Evolutionary conservation across 768 basidiomycete species (phyloP).

Genomic region (Lactarius deliciosus): DNA sequence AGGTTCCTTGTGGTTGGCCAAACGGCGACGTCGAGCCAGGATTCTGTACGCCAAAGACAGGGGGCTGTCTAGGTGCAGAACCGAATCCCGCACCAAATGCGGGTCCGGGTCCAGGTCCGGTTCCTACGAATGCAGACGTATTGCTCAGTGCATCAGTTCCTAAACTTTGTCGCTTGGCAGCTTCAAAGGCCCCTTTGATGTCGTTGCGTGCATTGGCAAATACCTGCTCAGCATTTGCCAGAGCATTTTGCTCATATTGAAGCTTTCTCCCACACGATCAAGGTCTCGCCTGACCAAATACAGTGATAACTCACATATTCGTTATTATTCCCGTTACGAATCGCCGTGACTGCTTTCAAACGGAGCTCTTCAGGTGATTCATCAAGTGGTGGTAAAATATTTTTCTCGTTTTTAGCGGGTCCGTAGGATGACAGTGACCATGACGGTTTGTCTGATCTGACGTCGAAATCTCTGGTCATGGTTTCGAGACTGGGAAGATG

Average conservation of each 20-base stretch:
- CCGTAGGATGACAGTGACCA: constrained; percentile 83
- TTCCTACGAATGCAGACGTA: constrained; percentile 11
- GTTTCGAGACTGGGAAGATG: constrained; percentile 50
- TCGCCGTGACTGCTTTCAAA: constrained; percentile 55
- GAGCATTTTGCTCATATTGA: constrained; percentile 57
- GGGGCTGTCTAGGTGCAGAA: constrained; percentile 33
- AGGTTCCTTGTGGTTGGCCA: constrained; percentile 35
- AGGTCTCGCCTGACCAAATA: constrained; percentile 4
- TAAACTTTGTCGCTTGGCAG: constrained; percentile 47
- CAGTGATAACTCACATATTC: constrained; percentile 60
- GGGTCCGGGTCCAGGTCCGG: constrained; percentile 9
- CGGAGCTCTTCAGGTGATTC: constrained; percentile 76
- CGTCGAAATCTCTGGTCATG: constrained; percentile 55
- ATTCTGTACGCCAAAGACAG: constrained; percentile 39
- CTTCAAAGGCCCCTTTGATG: constrained; percentile 41
- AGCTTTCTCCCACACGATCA: constrained; percentile 34
- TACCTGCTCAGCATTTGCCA: constrained; percentile 49
- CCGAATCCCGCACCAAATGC: constrained; percentile 25
- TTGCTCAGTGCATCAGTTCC: constrained; percentile 24
- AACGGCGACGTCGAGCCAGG: constrained; percentile 13
- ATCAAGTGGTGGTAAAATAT: constrained; percentile 61
- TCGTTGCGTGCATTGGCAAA: constrained; percentile 47
- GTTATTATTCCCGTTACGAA: constrained; percentile 50
- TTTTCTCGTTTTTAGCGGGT: constrained; percentile 69
- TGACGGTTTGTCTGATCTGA: constrained; percentile 55